A percentile compares a stretch with the other conserved stretches of the same genome.
These are phyloP conservation scores for Geotrichum citri-aurantii DNA, from an alignment of 1,139 yeast species.

Conservation along the genomic window DNA sequence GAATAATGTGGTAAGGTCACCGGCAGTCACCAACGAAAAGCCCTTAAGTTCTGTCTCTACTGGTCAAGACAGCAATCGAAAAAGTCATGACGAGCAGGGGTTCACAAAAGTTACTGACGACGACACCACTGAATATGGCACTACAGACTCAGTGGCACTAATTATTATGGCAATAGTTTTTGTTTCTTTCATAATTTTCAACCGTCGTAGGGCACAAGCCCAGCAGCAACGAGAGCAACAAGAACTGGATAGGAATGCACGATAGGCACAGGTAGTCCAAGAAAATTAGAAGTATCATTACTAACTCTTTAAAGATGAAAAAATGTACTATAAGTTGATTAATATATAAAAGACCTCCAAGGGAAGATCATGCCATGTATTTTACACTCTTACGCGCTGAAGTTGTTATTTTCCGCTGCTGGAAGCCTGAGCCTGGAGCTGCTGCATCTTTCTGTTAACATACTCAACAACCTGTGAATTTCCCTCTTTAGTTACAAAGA, in stretches of 20 bases:
- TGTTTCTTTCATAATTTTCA: neutral
- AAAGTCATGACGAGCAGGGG: neutral
- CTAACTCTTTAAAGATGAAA: no score
- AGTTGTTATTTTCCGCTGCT: neutral
- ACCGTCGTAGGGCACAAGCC: neutral
- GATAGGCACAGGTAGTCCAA: neutral
- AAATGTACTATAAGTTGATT: neutral
- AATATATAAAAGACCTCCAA: neutral
- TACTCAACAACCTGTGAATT: constrained; percentile 80
- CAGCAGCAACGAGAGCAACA: neutral
- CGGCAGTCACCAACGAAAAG: neutral
- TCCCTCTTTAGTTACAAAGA: constrained; percentile 84
- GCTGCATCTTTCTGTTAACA: constrained; percentile 54
- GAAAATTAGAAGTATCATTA: neutral
- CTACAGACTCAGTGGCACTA: neutral
- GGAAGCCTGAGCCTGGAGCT: constrained; percentile 5
- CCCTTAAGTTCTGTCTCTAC: neutral
- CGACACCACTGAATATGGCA: neutral
- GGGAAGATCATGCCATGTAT: neutral
- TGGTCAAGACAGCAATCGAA: neutral
- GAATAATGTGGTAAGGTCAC: neutral
- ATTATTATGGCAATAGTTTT: neutral
- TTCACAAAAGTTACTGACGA: neutral
- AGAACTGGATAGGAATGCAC: neutral
- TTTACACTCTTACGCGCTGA: neutral